phyloP scores from a whole-genome alignment of 2,329 filamentous ascomycete species.

The Aureobasidium mangrovei region DNA sequence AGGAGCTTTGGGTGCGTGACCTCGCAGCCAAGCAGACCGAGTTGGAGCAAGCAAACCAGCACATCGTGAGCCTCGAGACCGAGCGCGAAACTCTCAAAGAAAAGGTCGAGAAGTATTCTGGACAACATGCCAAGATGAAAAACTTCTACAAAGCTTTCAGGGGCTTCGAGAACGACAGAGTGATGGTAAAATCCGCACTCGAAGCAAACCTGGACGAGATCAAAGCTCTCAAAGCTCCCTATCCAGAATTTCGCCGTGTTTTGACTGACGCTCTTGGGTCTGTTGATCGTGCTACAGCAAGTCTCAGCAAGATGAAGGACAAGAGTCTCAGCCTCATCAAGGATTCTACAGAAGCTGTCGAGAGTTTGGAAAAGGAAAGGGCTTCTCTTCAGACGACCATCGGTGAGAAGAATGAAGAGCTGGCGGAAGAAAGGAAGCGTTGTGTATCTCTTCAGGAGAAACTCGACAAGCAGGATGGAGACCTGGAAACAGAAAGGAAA shows the following conservation, averaged over 20 bases:
- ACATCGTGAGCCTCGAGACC: neutral
- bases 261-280: neutral
- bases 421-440: neutral
- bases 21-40: constrained; percentile 4
- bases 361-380: neutral
- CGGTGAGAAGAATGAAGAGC: neutral
- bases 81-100: neutral
- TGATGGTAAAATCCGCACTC: neutral
- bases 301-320: neutral
- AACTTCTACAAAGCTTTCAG: neutral
- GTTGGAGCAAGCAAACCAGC: neutral
- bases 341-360: neutral
- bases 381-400: neutral
- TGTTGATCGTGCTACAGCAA: neutral
- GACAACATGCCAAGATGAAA: neutral
- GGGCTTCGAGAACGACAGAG: neutral
- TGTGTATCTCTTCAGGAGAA: neutral
- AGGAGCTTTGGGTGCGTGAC: neutral
- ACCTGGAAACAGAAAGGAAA: neutral
- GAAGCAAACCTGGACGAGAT: neutral
- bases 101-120: neutral
- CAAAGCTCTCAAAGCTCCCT: neutral
- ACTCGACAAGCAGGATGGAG: neutral
- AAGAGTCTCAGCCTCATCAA: neutral
- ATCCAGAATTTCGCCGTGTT: neutral